Base-by-base conservation (phyloP, 164 flowering plant species). In the Chloranthus sessilifolius region DNA sequence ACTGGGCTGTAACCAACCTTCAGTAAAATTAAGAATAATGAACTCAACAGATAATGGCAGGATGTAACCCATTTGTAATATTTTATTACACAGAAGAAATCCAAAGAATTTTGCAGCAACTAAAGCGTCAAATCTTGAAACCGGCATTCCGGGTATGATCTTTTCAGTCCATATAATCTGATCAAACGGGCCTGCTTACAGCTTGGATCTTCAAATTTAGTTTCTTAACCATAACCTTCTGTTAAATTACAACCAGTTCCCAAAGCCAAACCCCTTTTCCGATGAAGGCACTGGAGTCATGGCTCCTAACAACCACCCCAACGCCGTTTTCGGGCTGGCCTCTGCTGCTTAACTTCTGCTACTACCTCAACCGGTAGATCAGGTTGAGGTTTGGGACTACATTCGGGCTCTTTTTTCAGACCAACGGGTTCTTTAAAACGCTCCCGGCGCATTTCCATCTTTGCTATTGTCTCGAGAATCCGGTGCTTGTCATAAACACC, bases 371-470 rank as follows among this genome's bases (percentile, higher is more conserved):
- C 59, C 30, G 29, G 9, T 50, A 40, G 5, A 54, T 63, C 76
- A 28, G 30, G 48, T 29, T 38, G 58, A 11, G 65, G 59, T 50
- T 57, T 42, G 12, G 43, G 16, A 45, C 42, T 51, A 47, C 30
- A 52, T 27, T 65, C 78, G 8, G 44, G 33, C 60, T 73, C 80
- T 47, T 49, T 57, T 19, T 68, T 71, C 30, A 19, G 31, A 30
- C 68, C 5, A 19, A 74, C 64, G 9, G 87, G 71, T 41, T 80
- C 76, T 74, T 74, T 75, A 46, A 85, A 85, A 6, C 90, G 79
- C 63, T 82, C 82, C 58, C 77, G 64, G 43, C 90, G 66, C 47
- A 58, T 78, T 61, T 85, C 82, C 89, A 85, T 85, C 70, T 82
- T 85, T 12, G 69, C 79, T 25, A 78, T 45, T 6, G 71, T 56